Evolutionary conservation across 768 basidiomycete genomes (phyloP).

Genomic region (Naganishia vaughanmartiniae): DNA sequence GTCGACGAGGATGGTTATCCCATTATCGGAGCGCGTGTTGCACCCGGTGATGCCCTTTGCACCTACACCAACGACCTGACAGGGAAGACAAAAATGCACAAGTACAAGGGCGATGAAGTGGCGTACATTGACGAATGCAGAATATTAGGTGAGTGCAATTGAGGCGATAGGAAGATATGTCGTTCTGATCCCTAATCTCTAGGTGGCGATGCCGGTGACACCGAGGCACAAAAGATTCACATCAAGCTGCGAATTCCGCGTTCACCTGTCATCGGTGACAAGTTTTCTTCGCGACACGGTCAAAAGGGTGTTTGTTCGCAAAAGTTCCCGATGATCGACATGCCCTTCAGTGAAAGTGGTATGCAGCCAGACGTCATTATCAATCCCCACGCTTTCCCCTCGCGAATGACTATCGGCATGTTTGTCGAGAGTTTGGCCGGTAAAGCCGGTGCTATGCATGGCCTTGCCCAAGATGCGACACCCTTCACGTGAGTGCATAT

Average conservation of each 20-base stretch:
- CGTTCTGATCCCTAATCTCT: neutral
- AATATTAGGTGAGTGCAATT: conserved; percentile 66
- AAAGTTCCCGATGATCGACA: conserved; percentile 95
- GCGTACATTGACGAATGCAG: conserved; percentile 89
- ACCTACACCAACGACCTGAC: conserved; percentile 85
- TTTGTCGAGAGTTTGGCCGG: conserved; percentile 99
- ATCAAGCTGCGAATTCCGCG: conserved; percentile 89
- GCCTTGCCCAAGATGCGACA: conserved; percentile 95
- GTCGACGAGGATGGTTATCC: conserved; percentile 85
- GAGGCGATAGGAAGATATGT: neutral
- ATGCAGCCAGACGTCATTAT: conserved; percentile 99
- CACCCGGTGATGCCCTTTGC: conserved; percentile 74
- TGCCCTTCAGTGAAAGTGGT: conserved; percentile 98
- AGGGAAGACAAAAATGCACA: conserved; percentile 76
- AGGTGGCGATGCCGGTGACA: conserved; percentile 84
- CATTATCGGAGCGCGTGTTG: conserved; percentile 66
- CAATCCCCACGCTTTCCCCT: conserved; percentile 98
- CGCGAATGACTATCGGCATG: conserved; percentile 99
- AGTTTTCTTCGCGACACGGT: conserved; percentile 97
- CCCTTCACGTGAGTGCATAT: conserved; percentile 77
- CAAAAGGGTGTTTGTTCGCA: conserved; percentile 99
- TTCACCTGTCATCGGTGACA: conserved; percentile 95
- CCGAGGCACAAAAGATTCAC: conserved; percentile 86
- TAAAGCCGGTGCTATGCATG: conserved; percentile 98
- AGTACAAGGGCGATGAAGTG: conserved; percentile 93